These are phyloP conservation scores for Lumnitzera littorea DNA, from an alignment of 345 rosid species.

Conservation along the genomic window DNA sequence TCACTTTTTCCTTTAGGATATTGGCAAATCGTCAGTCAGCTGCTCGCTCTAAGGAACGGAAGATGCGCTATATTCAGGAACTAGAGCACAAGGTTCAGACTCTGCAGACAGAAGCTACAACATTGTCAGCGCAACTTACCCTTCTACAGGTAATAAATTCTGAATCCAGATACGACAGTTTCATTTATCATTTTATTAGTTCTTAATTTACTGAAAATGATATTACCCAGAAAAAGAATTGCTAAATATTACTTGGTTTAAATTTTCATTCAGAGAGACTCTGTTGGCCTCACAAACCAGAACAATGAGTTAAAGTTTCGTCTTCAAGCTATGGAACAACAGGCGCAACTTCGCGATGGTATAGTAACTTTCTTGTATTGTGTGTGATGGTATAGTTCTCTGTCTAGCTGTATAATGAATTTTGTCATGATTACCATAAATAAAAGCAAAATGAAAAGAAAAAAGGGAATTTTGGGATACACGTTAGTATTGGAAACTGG, in stretches of 20 bases:
- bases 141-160: slow-evolving; percentile 57
- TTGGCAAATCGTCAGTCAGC: slow-evolving; percentile 94
- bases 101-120: slow-evolving; percentile 91
- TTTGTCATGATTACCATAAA: too few species aligned
- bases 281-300: slow-evolving; percentile 82
- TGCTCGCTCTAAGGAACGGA: slow-evolving; percentile 94
- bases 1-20: slow-evolving; percentile 35
- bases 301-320: slow-evolving; percentile 92
- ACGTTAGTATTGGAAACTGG: too few species aligned
- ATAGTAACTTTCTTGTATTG: slow-evolving; percentile 4
- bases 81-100: slow-evolving; percentile 97
- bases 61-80: slow-evolving; percentile 88
- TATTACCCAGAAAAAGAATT: not conserved
- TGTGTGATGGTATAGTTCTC: not conserved
- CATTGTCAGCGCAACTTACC: slow-evolving; percentile 91
- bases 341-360: slow-evolving; percentile 94
- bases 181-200: not conserved
- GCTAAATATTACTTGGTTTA: slow-evolving; percentile 1
- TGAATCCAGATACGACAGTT: not conserved
- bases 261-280: slow-evolving; percentile 60
- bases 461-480: too few species aligned
- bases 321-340: slow-evolving; percentile 98
- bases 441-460: too few species aligned
- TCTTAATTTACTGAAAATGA: not conserved
- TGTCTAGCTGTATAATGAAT: not conserved